These are phyloP conservation scores for Penicillium sp. DNA, from an alignment of 2,329 filamentous ascomycete species.

Conservation along the genomic window DNA sequence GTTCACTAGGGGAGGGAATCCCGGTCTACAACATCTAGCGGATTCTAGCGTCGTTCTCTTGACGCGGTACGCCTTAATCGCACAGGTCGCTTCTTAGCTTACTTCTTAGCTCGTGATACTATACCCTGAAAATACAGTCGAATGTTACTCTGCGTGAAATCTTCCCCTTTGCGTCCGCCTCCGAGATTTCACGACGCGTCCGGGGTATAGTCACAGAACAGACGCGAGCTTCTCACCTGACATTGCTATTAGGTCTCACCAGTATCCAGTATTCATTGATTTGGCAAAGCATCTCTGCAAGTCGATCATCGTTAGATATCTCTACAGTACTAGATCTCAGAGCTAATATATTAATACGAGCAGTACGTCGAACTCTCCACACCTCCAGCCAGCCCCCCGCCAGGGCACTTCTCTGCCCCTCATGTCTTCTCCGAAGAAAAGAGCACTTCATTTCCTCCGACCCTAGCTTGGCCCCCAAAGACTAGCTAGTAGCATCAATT, in stretches of 20 bases:
- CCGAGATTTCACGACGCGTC: not conserved
- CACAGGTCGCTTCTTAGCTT: not conserved
- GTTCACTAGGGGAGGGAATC: not conserved
- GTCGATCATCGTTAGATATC: not conserved
- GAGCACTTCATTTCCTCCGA: not conserved
- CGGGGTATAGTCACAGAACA: not conserved
- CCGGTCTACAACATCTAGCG: not conserved
- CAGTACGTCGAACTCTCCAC: not conserved
- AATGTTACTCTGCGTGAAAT: not conserved
- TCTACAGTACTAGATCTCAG: too few species aligned
- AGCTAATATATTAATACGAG: not conserved
- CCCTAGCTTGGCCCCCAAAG: not conserved
- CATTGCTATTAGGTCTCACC: not conserved
- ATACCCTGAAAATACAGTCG: not conserved
- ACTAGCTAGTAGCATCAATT: not conserved
- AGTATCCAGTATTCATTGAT: not conserved
- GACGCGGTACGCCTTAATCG: not conserved
- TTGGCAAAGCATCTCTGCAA: not conserved
- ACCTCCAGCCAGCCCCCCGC: not conserved
- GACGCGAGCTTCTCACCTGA: not conserved
- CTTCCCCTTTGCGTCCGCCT: not conserved
- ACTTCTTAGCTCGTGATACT: not conserved
- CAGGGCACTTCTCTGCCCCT: not conserved
- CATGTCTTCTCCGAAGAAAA: not conserved
- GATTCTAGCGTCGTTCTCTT: not conserved